These are phyloP conservation scores for Lizonia empirigonia DNA, from an alignment of 2,329 filamentous ascomycete species.

Conservation along the genomic window DNA sequence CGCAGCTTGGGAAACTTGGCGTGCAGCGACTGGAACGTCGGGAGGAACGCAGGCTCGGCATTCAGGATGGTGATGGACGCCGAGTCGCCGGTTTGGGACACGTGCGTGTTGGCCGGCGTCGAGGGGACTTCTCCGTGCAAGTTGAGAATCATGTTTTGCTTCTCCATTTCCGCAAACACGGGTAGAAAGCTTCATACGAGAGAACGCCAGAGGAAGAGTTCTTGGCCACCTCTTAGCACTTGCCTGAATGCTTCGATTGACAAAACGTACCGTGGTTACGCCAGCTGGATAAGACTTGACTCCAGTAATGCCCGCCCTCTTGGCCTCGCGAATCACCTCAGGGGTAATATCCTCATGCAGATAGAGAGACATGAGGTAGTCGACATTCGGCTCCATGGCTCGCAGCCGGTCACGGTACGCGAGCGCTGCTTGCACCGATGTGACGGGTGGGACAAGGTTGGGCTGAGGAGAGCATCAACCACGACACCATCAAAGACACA, in stretches of 20 bases:
- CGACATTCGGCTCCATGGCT: slow-evolving; percentile 55
- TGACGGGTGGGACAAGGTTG: slow-evolving; percentile 58
- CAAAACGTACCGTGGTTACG: slow-evolving; percentile 40
- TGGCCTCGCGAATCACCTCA: slow-evolving; percentile 70
- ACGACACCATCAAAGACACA: background rate
- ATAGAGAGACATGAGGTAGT: slow-evolving; percentile 59
- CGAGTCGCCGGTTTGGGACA: slow-evolving; percentile 18
- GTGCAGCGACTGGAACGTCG: slow-evolving; percentile 76
- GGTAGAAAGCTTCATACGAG: slow-evolving; percentile 72
- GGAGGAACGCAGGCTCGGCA: slow-evolving; percentile 78
- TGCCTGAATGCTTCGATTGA: background rate
- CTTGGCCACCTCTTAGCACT: slow-evolving; percentile 29
- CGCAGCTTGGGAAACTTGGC: slow-evolving; percentile 73
- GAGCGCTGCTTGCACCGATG: slow-evolving; percentile 54
- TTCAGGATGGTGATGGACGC: slow-evolving; percentile 59
- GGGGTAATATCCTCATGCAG: slow-evolving; percentile 57
- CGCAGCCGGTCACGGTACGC: slow-evolving; percentile 53
- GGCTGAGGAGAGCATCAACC: slow-evolving; percentile 43
- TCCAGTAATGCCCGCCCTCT: slow-evolving; percentile 71
- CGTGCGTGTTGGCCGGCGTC: slow-evolving; percentile 40
- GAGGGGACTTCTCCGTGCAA: slow-evolving; percentile 87
- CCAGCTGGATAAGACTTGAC: slow-evolving; percentile 71
- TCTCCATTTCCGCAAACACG: slow-evolving; percentile 89
- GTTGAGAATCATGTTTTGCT: slow-evolving; percentile 82
- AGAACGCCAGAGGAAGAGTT: slow-evolving; percentile 71